A percentile compares a stretch with the other conserved stretches of the same genome.
Conservation (phyloP, 2,329 filamentous ascomycete genomes). For the Aspergillus cejpii region DNA sequence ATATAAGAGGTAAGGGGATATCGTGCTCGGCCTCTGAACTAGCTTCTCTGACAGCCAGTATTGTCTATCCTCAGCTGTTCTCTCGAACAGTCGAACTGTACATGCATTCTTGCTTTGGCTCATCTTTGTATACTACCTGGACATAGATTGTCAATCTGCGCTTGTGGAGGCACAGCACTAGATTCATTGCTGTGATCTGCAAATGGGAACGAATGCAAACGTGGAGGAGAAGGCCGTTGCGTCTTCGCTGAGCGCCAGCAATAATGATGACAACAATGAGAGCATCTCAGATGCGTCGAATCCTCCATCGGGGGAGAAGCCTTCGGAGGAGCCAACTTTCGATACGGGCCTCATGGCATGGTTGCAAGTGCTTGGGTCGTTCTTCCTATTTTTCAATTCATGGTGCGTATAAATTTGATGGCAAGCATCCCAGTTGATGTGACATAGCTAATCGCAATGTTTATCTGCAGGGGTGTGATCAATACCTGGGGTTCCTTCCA, state of each 20-base stretch:
- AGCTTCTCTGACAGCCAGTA: too few relatives aligned
- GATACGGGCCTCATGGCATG: constrained; percentile 39
- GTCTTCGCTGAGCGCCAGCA: constrained; percentile 4
- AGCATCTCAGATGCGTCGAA: constrained; percentile 4
- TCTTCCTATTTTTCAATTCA: constrained; percentile 45
- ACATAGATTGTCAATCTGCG: too few relatives aligned
- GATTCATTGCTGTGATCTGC: too few relatives aligned
- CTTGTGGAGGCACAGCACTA: too few relatives aligned
- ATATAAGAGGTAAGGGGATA: too few relatives aligned
- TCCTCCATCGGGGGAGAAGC: constrained; percentile 15
- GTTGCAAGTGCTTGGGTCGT: constrained; percentile 44
- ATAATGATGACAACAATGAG: constrained; percentile 13
- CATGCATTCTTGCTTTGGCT: too few relatives aligned
- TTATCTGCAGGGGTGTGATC: constrained; percentile 43
- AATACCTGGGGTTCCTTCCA: constrained; percentile 51
- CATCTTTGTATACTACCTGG: too few relatives aligned
- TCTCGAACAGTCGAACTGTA: too few relatives aligned
- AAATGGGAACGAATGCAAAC: constrained; percentile 21
- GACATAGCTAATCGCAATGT: constrained; percentile 7
- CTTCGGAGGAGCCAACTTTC: constrained; percentile 22
- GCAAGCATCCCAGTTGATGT: not conserved
- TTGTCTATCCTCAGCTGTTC: too few relatives aligned
- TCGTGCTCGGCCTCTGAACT: too few relatives aligned
- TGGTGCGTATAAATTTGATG: constrained; percentile 35
- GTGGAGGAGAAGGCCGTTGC: constrained; percentile 21